A percentile compares a stretch with the other conserved stretches of the same genome.
Conservation (phyloP, 2,329 filamentous ascomycete species). For the Colletotrichum kahawae region DNA sequence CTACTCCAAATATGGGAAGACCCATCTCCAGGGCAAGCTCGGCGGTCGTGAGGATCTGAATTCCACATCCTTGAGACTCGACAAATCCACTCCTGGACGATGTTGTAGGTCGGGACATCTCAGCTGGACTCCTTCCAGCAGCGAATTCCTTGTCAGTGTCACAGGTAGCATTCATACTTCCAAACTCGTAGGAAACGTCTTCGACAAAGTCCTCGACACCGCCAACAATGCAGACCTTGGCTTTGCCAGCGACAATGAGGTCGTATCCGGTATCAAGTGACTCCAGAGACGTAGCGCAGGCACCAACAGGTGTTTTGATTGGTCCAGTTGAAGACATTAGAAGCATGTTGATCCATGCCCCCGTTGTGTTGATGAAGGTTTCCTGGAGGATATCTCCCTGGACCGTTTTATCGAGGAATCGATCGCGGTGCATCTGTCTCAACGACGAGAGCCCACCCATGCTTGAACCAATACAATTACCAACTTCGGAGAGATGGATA, state of each 20-base stretch:
- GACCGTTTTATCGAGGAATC: constrained; percentile 32
- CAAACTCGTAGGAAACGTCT: constrained; percentile 34
- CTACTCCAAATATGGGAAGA: constrained; percentile 36
- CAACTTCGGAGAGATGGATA: constrained; percentile 40
- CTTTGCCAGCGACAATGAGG: constrained; percentile 31
- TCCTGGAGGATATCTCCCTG: constrained; percentile 40
- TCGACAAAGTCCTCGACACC: constrained; percentile 37
- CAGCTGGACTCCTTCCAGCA: constrained; percentile 30
- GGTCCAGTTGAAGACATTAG: constrained; percentile 39
- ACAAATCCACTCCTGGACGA: constrained; percentile 39
- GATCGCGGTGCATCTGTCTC: constrained; percentile 32
- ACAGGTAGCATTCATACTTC: constrained; percentile 40
- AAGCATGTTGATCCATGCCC: constrained; percentile 47
- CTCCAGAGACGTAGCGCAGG: constrained; percentile 42
- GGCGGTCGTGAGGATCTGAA: constrained; percentile 38
- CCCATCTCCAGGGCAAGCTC: constrained; percentile 38
- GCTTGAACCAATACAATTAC: constrained; percentile 36
- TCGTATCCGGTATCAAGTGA: constrained; percentile 39
- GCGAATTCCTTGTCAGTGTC: constrained; percentile 32
- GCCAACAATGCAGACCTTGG: constrained; percentile 36
- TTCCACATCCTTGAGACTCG: constrained; percentile 37
- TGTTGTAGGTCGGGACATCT: constrained; percentile 40
- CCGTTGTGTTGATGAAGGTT: constrained; percentile 37
- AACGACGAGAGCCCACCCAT: constrained; percentile 31
- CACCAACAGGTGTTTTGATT: constrained; percentile 38